phyloP scores from a whole-genome alignment of 2,329 filamentous ascomycete species.

The Colletotrichum sidae region DNA sequence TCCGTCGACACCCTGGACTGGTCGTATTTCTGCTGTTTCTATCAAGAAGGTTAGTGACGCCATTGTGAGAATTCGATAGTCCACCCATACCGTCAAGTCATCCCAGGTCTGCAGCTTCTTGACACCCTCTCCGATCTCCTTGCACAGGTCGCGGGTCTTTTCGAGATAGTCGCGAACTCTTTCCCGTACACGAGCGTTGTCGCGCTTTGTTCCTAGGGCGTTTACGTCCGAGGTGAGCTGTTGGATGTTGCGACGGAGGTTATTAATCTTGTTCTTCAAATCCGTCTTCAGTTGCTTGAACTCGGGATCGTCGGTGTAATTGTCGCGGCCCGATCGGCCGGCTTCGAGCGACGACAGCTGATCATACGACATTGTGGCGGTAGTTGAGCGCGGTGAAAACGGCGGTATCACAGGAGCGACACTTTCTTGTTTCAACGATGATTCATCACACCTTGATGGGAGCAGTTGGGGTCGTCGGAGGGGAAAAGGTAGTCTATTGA shows the following conservation, averaged over 20 bases:
- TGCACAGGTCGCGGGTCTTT: constrained; percentile 87
- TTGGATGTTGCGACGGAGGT: constrained; percentile 87
- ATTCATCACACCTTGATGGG: background rate
- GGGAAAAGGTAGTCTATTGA: background rate
- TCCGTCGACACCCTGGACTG: constrained; percentile 95
- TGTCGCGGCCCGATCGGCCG: constrained; percentile 74
- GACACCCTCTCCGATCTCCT: constrained; percentile 90
- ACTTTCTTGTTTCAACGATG: background rate
- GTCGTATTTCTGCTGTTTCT: constrained; percentile 96
- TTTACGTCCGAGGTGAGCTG: constrained; percentile 86
- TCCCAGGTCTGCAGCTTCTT: constrained; percentile 92
- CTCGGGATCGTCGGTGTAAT: constrained; percentile 90
- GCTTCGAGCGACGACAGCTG: constrained; percentile 87
- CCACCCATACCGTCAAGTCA: constrained; percentile 77
- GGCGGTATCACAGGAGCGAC: constrained; percentile 11
- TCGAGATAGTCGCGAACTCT: constrained; percentile 89
- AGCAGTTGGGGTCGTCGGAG: background rate
- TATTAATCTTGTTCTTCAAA: constrained; percentile 89
- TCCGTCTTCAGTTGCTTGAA: constrained; percentile 86
- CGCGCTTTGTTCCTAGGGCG: constrained; percentile 88
- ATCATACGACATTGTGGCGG: constrained; percentile 84
- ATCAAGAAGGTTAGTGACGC: background rate
- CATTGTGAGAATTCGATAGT: background rate
- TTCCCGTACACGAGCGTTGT: constrained; percentile 91
- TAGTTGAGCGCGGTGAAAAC: background rate